Evolutionary conservation across 139 green algal species (phyloP).

Genomic region (Tetratostichococcus sp.): DNA sequence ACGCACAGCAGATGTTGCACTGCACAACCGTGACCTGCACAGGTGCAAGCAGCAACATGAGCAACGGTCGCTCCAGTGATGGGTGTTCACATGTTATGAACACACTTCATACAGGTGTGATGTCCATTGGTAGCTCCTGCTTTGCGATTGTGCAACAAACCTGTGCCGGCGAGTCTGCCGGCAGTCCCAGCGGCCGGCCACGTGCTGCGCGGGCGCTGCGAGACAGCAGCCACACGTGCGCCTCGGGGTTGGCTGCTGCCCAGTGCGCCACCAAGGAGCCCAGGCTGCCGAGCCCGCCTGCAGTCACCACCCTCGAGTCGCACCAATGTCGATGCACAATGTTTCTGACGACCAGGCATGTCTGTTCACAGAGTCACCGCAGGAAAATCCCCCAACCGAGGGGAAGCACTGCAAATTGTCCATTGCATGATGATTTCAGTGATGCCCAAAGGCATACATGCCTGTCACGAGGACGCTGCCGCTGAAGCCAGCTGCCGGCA

Average conservation of each 20-base stretch:
- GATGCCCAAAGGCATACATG: background rate
- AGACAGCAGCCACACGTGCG: conserved; percentile 2
- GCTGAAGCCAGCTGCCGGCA: background rate
- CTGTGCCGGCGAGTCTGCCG: background rate
- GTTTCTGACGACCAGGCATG: too few species aligned
- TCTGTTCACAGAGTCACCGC: too few species aligned
- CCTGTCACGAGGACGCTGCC: background rate
- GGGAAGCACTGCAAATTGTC: too few species aligned
- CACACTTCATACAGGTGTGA: too few species aligned
- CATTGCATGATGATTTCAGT: background rate
- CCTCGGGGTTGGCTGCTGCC: background rate
- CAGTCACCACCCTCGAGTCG: background rate
- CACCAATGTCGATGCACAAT: too few species aligned
- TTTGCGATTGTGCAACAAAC: background rate
- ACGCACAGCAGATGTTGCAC: background rate
- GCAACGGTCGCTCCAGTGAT: too few species aligned
- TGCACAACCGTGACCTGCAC: background rate
- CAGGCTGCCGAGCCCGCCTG: conserved; percentile 6
- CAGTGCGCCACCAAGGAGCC: conserved; percentile 1
- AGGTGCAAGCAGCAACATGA: too few species aligned
- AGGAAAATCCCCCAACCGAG: too few species aligned
- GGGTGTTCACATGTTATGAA: too few species aligned
- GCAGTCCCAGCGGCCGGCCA: background rate
- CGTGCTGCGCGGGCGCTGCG: background rate
- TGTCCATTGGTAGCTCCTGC: too few species aligned